A percentile compares a stretch with the other conserved stretches of the same genome.
phyloP scores from a whole-genome alignment of 805 yeast genomes.

The Yarrowia sp. region DNA sequence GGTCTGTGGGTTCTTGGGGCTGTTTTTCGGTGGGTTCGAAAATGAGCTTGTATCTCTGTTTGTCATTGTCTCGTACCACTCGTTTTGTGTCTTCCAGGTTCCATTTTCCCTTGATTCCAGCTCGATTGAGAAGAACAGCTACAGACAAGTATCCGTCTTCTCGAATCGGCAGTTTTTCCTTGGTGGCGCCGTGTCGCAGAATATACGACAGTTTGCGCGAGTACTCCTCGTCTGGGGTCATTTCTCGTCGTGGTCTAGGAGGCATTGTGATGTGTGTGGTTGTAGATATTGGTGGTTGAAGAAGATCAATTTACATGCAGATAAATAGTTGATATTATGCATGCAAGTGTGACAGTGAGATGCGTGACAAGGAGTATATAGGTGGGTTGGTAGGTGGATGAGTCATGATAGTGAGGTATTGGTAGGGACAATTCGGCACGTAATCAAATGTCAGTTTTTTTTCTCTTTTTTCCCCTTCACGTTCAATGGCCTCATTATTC shows the following conservation, averaged over 20 bases:
- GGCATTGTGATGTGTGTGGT: background rate
- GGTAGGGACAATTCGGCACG: too few relatives aligned
- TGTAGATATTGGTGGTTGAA: background rate
- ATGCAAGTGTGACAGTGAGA: background rate
- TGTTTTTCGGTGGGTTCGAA: constrained; percentile 14
- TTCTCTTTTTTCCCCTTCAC: too few relatives aligned
- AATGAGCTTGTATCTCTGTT: constrained; percentile 60
- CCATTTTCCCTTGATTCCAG: constrained; percentile 55
- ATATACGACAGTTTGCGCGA: constrained; percentile 75
- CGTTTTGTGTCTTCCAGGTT: constrained; percentile 55
- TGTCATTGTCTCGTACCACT: constrained; percentile 63
- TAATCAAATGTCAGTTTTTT: too few relatives aligned
- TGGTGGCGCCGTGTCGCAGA: constrained; percentile 79
- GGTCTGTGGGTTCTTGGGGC: constrained; percentile 26
- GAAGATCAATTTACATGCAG: background rate
- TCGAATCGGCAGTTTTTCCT: constrained; percentile 64
- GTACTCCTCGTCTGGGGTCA: constrained; percentile 42
- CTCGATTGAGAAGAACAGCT: constrained; percentile 51
- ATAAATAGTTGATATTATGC: background rate
- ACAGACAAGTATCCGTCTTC: constrained; percentile 62
- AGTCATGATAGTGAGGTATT: too few relatives aligned
- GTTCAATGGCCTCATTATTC: too few relatives aligned
- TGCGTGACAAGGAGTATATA: too few relatives aligned
- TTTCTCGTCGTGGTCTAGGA: constrained; percentile 25
- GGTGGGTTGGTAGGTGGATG: too few relatives aligned